phyloP scores from a whole-genome alignment of 305 asterid genomes.

The Fraxinus albicans region DNA sequence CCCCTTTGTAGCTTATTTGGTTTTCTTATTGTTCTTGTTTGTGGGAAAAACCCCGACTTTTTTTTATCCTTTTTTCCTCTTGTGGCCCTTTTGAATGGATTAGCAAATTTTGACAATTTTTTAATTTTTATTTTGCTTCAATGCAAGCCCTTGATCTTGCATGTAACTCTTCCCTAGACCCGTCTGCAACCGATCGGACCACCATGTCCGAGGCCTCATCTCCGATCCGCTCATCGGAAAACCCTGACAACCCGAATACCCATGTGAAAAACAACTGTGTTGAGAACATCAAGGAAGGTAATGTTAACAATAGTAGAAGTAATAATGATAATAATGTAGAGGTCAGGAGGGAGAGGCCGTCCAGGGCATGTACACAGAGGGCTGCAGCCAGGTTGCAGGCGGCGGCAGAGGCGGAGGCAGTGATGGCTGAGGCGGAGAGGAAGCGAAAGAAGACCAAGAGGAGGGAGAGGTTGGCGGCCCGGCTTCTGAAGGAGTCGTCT shows the following conservation, averaged over 20 bases:
- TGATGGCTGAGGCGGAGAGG: slow-evolving; percentile 52
- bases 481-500: slow-evolving; percentile 61
- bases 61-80: not conserved
- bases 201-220: slow-evolving; percentile 45
- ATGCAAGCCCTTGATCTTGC: slow-evolving; percentile 85
- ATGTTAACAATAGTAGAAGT: slow-evolving; percentile 28
- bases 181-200: slow-evolving; percentile 50
- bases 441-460: slow-evolving; percentile 53
- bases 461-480: slow-evolving; percentile 54
- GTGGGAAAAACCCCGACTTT: not conserved
- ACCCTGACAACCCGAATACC: slow-evolving; percentile 24
- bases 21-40: not conserved
- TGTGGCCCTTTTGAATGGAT: slow-evolving; percentile 14
- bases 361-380: slow-evolving; percentile 95
- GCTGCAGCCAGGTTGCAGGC: slow-evolving; percentile 88
- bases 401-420: slow-evolving; percentile 80
- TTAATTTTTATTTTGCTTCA: slow-evolving; percentile 26
- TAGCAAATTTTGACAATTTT: slow-evolving; percentile 2
- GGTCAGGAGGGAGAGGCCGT: slow-evolving; percentile 81
- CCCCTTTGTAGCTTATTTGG: not conserved
- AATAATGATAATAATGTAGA: slow-evolving; percentile 36
- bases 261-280: slow-evolving; percentile 10
- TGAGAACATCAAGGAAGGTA: slow-evolving; percentile 17
- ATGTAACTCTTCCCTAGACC: slow-evolving; percentile 51
- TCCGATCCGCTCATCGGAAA: slow-evolving; percentile 36